These are phyloP conservation scores for Ceratonia siliqua DNA, from an alignment of 306 rosid species.

Conservation along the genomic window DNA sequence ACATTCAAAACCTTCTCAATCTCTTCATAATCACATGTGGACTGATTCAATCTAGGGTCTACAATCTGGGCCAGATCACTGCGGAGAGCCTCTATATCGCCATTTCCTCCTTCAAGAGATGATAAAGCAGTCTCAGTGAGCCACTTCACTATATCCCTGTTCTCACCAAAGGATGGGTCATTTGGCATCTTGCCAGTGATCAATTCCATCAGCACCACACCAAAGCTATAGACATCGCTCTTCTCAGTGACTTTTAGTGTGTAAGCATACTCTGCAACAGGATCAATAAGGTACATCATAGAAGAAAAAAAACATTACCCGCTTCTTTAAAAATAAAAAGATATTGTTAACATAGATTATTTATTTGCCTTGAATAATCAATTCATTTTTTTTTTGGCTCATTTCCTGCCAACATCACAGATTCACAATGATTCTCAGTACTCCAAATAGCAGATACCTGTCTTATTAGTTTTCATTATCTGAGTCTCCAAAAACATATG, in stretches of 20 bases:
- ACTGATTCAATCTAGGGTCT: slow-evolving; percentile 47
- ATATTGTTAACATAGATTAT: background rate
- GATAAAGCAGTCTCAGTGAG: slow-evolving; percentile 49
- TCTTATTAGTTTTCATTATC: background rate
- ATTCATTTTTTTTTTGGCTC: background rate
- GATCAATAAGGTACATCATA: slow-evolving; percentile 12
- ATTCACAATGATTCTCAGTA: too few relatives aligned
- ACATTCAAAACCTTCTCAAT: slow-evolving; percentile 56
- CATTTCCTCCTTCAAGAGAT: slow-evolving; percentile 16
- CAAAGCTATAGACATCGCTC: slow-evolving; percentile 84
- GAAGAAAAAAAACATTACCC: background rate
- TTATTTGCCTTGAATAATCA: background rate
- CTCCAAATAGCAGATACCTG: background rate
- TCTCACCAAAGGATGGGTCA: slow-evolving; percentile 68
- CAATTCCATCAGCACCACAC: slow-evolving; percentile 75
- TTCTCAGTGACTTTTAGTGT: slow-evolving; percentile 75
- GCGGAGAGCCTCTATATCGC: background rate
- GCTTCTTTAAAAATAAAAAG: too few relatives aligned
- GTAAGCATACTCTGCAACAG: slow-evolving; percentile 58
- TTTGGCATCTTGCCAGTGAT: slow-evolving; percentile 79
- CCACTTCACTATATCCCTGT: slow-evolving; percentile 79
- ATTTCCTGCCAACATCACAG: background rate
- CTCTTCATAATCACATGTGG: slow-evolving; percentile 38
- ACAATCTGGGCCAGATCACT: slow-evolving; percentile 34
- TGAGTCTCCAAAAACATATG: background rate